Evolutionary conservation across 768 basidiomycete species (phyloP).

Genomic region (Rhizopogon sp.): DNA sequence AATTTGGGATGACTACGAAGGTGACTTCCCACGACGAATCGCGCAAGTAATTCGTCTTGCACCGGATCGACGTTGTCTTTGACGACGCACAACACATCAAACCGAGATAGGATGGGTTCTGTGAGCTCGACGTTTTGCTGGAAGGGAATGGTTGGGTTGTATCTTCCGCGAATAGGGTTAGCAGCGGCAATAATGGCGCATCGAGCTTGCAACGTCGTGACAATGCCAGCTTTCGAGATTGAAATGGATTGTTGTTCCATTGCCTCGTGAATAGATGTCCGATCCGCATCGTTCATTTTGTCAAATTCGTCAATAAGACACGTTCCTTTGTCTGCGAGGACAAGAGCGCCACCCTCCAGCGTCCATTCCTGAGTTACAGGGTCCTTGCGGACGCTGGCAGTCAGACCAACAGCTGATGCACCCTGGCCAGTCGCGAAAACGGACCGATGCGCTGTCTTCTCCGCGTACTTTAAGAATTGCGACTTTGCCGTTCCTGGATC

Average conservation of each 20-base stretch:
- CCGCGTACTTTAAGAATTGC: conserved; percentile 97
- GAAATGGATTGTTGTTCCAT: conserved; percentile 99
- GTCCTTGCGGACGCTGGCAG: conserved; percentile 98
- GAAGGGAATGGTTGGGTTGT: conserved; percentile 98
- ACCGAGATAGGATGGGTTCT: conserved; percentile 96
- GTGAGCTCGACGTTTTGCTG: conserved; percentile 98
- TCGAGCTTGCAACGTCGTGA: conserved; percentile 95
- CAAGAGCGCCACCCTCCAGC: conserved; percentile 94
- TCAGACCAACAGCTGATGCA: conserved; percentile 96
- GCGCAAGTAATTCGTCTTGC: conserved; percentile 91
- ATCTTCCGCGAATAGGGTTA: conserved; percentile 94
- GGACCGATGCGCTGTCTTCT: conserved; percentile 96
- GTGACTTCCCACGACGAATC: conserved; percentile 98
- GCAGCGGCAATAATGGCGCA: conserved; percentile 98
- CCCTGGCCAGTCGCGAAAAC: conserved; percentile 99
- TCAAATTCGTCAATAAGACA: conserved; percentile 99
- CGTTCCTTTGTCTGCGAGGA: conserved; percentile 97
- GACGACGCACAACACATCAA: conserved; percentile 97
- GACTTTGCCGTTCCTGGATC: conserved; percentile 99
- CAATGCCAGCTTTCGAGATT: conserved; percentile 97
- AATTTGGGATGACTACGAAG: conserved; percentile 93
- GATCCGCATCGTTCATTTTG: conserved; percentile 99
- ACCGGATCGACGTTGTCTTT: conserved; percentile 97
- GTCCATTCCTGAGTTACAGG: conserved; percentile 98
- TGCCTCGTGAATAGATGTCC: conserved; percentile 98